Base-by-base conservation (phyloP, 2,329 filamentous ascomycete genomes). In the Sporothrix brasiliensis region DNA sequence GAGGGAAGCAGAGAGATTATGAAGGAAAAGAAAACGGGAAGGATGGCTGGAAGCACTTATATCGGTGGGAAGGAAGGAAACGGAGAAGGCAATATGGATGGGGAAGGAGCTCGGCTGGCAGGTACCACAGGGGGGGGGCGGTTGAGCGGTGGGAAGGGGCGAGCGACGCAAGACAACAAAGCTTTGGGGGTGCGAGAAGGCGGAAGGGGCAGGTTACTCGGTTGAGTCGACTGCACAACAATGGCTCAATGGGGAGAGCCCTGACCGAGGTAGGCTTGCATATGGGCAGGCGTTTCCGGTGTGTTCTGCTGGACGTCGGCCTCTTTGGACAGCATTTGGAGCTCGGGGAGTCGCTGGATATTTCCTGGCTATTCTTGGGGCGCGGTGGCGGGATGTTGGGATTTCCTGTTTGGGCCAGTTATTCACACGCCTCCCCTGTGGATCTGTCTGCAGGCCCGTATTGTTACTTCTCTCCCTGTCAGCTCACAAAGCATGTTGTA, bases 371-470 rank as follows among this genome's bases (percentile, higher is more conserved):
- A 47, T 58, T 39, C 21, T 10, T 39, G 30, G 24, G 19, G 50
- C 24, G 2, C 27, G 47, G 66, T 69, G 70, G 66, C 66, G 66
- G 70, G 58, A 65, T 65, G 70, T 71, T 71, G 70, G 70, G 70
- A 71, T 68, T 66, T 69, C 52, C 70, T 41, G 21, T 63, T 68
- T 63, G 34, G 65, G 69, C 21, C 68, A 27, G 39, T 44, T 47
- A 47, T 67, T 41, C 34, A 13, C 11, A 60, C 65, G 65, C 56
- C 30, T 50, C 14, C 63, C 50, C 24, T 68, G 69, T 71, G 65
- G 69, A 65, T 34, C 34, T 34, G 34, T 34, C 34, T 34, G 34
- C 34, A 34, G 34, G 63, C 63, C 63, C 13, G 47, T 61, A 52
- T 65, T 56, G 50, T 34, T 16, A 14, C 7, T n/a, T 52, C 30